Evolutionary conservation across 106 monocot genomes (phyloP), one percentile per base, ranked within the genome.

Genomic region (Dioscorea zingiberensis): DNA sequence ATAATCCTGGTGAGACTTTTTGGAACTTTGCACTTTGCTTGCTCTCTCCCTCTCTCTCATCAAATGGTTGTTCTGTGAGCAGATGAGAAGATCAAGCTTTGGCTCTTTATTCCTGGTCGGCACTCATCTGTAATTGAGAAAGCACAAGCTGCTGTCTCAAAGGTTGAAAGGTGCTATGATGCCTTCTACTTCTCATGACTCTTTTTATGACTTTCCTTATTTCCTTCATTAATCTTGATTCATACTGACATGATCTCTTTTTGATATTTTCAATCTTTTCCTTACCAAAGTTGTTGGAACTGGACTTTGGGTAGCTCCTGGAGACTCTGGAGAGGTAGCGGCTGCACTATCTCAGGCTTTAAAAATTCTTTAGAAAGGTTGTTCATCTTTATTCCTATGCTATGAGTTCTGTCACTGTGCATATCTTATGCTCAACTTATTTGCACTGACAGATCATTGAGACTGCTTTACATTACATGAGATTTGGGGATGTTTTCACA

Each of bases 31-130:
- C n/a, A n/a, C n/a, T n/a, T n/a, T 60, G 28, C 3, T 45, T 19
- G 74, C 21, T 48, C 24, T 30, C 21, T 15, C 16, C 18, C 12
- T 3, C 16, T 25, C 21, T 26, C 17, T 58, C 32, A 12, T 13
- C 44, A 21, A 60, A 47, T 58, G 28, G 14, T 53, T 48, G 4
- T 23, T 58, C 22, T 75, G 58, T 70, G 17, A 64, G 48, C 88
- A 97, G 95, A 97, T 81, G 95, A 91, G 79, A 97, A 97, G 77
- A 91, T 97, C 69, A 97, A 97, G 66, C 83, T 97, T 22, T 97
- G 95, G 95, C 72, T 97, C 73, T 97, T 97, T 67, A 83, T 97
- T 82, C 95, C 88, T 73, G 95, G 91, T 60, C 83, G 88, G 18
- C 83, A 97, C 29, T 79, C 88, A 48, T 81, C 85, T 46, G 54